Percentiles rank a stretch among this genome's conserved stretches.
Evolutionary conservation across 2,329 filamentous ascomycete species (phyloP).

Genomic region (Albophoma yamanashiensis): DNA sequence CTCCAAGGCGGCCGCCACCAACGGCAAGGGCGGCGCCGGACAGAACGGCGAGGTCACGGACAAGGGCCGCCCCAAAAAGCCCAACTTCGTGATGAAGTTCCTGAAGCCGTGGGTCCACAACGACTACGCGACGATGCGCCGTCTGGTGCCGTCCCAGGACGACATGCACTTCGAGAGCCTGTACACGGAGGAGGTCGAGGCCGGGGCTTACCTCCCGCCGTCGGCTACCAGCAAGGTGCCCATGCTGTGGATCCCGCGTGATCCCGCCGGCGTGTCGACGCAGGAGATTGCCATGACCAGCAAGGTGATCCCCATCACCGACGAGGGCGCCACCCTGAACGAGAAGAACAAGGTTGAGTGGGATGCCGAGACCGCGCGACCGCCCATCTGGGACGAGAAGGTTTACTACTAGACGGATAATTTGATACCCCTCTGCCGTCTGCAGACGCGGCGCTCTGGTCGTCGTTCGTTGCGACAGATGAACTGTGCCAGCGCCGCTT

Average conservation of each 20-base stretch:
- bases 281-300: conserved; percentile 61
- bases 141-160: conserved; percentile 53
- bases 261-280: conserved; percentile 55
- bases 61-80: conserved; percentile 27
- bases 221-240: conserved; percentile 51
- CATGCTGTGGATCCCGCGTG: conserved; percentile 66
- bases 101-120: conserved; percentile 68
- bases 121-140: conserved; percentile 61
- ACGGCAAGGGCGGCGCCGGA: conserved; percentile 7
- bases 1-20: conserved; percentile 5
- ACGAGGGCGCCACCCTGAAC: conserved; percentile 59
- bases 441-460: background rate
- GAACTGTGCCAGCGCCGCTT: background rate
- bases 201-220: conserved; percentile 63
- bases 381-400: conserved; percentile 34
- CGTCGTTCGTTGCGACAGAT: background rate
- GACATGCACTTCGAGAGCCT: conserved; percentile 33
- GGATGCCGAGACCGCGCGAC: conserved; percentile 29
- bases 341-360: conserved; percentile 44
- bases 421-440: background rate
- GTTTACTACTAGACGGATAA: conserved; percentile 26
- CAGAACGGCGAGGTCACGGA: conserved; percentile 11
- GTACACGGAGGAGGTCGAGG: conserved; percentile 52
- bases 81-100: conserved; percentile 46
- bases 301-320: conserved; percentile 58